These are phyloP conservation scores for Cladosporium halotolerans DNA, from an alignment of 2,329 filamentous ascomycete species.

Conservation along the genomic window DNA sequence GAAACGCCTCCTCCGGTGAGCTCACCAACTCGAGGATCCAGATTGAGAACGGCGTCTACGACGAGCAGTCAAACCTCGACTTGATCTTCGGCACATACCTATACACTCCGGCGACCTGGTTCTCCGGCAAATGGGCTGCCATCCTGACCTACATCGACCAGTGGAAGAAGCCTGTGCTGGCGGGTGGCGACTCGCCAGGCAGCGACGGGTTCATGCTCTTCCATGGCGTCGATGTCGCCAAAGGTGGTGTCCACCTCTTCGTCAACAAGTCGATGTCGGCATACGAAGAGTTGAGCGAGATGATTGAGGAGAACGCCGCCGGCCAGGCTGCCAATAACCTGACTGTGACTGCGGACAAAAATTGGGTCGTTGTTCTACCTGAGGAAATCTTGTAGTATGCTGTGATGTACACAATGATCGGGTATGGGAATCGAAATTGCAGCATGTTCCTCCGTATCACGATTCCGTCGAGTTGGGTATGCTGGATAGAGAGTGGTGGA, in stretches of 20 bases:
- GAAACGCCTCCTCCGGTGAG: slow-evolving; percentile 25
- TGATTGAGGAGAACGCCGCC: slow-evolving; percentile 33
- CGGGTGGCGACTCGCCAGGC: slow-evolving; percentile 39
- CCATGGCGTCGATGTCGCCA: slow-evolving; percentile 38
- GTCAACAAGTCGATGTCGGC: slow-evolving; percentile 36
- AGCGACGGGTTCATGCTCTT: slow-evolving; percentile 43
- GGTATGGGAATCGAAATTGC: too few relatives aligned
- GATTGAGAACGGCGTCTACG: slow-evolving; percentile 34
- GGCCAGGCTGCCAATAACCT: slow-evolving; percentile 33
- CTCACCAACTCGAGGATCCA: slow-evolving; percentile 33
- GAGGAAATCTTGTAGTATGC: slow-evolving; percentile 27
- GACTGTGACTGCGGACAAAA: slow-evolving; percentile 40
- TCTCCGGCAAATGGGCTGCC: slow-evolving; percentile 40
- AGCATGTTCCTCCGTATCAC: slow-evolving; percentile 18
- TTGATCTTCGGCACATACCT: slow-evolving; percentile 37
- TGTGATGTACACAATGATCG: too few relatives aligned
- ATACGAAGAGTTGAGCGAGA: slow-evolving; percentile 31
- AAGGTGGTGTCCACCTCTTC: slow-evolving; percentile 40
- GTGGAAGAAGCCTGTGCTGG: slow-evolving; percentile 40
- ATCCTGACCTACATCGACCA: slow-evolving; percentile 33
- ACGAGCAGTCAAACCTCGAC: slow-evolving; percentile 34
- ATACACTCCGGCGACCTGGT: slow-evolving; percentile 42
- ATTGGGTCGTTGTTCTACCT: slow-evolving; percentile 41
- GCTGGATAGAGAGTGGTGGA: slow-evolving; percentile 36
- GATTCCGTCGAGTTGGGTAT: slow-evolving; percentile 32